These are phyloP conservation scores for Globisporangium orthogonon DNA, from an alignment of 352 stramenopile genomes.

Conservation along the genomic window DNA sequence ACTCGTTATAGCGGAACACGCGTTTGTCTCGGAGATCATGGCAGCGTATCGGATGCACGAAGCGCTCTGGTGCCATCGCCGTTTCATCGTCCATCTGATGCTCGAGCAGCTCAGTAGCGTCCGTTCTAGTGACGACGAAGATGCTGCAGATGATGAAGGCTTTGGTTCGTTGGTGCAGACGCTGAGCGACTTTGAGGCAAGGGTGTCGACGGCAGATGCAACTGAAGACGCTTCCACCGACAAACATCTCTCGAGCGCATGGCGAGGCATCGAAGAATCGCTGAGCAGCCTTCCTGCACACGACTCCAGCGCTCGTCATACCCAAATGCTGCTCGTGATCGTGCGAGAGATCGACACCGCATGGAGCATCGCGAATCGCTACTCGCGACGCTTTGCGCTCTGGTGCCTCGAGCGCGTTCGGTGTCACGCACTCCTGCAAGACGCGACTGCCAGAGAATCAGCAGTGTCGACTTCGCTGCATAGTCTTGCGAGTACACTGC, in stretches of 20 bases:
- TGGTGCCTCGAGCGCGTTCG: constrained; percentile 33
- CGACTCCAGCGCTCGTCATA: neutral
- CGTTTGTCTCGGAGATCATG: constrained; percentile 47
- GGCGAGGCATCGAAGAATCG: neutral
- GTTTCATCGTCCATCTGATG: constrained; percentile 50
- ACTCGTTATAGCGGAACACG: constrained; percentile 39
- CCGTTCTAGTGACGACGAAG: neutral
- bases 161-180: neutral
- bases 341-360: constrained; percentile 34
- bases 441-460: neutral
- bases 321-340: constrained; percentile 9
- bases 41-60: constrained; percentile 44
- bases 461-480: neutral
- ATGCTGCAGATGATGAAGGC: too few relatives aligned
- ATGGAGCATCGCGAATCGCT: constrained; percentile 34
- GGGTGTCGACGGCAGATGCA: neutral
- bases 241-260: neutral
- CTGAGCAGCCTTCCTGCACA: neutral
- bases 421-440: neutral
- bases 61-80: constrained; percentile 75
- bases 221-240: too few relatives aligned
- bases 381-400: constrained; percentile 38
- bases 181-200: constrained; percentile 7
- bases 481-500: constrained; percentile 5
- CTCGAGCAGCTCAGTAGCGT: constrained; percentile 11